Base-by-base conservation (phyloP, 768 basidiomycete genomes). In the Boletus bicolor region DNA sequence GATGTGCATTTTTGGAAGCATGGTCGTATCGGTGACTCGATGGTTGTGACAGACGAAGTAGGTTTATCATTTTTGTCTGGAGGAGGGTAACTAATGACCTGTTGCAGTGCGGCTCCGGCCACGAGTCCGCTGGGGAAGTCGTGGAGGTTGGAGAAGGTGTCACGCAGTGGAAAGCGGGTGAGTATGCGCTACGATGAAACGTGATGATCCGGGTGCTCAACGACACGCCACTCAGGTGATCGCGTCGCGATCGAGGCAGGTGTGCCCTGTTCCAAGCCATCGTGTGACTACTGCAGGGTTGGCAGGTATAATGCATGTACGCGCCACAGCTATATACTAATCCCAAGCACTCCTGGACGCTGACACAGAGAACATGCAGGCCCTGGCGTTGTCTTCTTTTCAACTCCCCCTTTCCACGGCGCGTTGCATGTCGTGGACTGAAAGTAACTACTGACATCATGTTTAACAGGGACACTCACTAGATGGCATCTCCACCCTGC, bases 1-100 rank as follows among this genome's bases (percentile, higher is more conserved):
- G 85, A 87, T 56, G 82, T 87, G 60, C 85, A 87, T 65, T 86
- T 87, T 67, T 87, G 85, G 85, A 77, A 85, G 58, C 83, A 86
- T 67, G 85, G 85, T 7, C 73, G 82, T 39, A 78, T 87, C 49
- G 86, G 86, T 9, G 82, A 85, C 61, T 83, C 83, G 0, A 87
- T 86, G 85, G 73, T 87, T 24, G 85, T 86, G 30, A 82, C 80
- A 14, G 85, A 85, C 56, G 85, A 86, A 72, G 84, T 82, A 54
- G 57, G 64, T 42, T 44, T 9, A 19, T 43, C 52, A 5, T 19
- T 19, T 17, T 30, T 44, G 39, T 35, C 37, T 26, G 1, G 48
- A 44, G 51, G 43, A 35, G 46, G 28, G 17, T 19, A 38, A 44
- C 26, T 45, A 30, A 41, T 28, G 14, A 21, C 37, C 26, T 32